Evolutionary conservation across 768 basidiomycete genomes (phyloP).

Genomic region (Atractiella rhizophila): DNA sequence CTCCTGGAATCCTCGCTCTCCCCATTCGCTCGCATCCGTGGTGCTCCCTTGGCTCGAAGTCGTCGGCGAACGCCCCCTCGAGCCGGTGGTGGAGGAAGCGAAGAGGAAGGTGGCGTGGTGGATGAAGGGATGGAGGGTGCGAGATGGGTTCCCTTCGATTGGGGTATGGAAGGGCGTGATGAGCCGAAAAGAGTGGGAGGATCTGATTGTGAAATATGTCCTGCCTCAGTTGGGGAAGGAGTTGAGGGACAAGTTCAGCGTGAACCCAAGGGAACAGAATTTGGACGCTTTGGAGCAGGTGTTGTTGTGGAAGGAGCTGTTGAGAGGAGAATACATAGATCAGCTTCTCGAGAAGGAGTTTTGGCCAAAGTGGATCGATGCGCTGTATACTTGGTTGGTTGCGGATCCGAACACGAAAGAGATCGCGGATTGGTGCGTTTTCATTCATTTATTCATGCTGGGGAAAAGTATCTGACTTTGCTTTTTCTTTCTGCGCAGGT

Average conservation of each 20-base stretch:
- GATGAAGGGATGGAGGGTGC: slow-evolving; percentile 45
- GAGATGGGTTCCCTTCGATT: slow-evolving; percentile 55
- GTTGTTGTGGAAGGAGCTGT: slow-evolving; percentile 45
- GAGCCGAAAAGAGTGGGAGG: slow-evolving; percentile 51
- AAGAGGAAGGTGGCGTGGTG: slow-evolving; percentile 58
- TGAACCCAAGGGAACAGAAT: slow-evolving; percentile 77
- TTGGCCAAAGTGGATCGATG: slow-evolving; percentile 90
- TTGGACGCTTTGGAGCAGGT: slow-evolving; percentile 56
- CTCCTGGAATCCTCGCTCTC: slow-evolving; percentile 40
- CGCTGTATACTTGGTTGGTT: slow-evolving; percentile 75
- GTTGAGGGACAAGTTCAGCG: slow-evolving; percentile 48
- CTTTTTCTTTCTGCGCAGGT: slow-evolving; percentile 15
- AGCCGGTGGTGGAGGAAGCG: slow-evolving; percentile 64
- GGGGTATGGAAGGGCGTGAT: slow-evolving; percentile 54
- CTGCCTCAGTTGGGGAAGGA: slow-evolving; percentile 67
- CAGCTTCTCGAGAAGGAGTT: slow-evolving; percentile 74
- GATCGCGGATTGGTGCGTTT: slow-evolving; percentile 71
- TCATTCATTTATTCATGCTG: not conserved
- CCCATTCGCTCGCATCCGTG: slow-evolving; percentile 37
- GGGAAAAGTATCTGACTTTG: not conserved
- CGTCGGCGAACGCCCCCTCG: slow-evolving; percentile 45
- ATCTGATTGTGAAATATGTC: slow-evolving; percentile 64
- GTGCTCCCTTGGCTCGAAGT: slow-evolving; percentile 92
- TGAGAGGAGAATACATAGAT: slow-evolving; percentile 50
- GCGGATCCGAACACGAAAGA: slow-evolving; percentile 77